Percentiles rank a stretch among this genome's conserved stretches.
Conservation (phyloP, 2,329 filamentous ascomycete species). For the Talaromyces sp. region DNA sequence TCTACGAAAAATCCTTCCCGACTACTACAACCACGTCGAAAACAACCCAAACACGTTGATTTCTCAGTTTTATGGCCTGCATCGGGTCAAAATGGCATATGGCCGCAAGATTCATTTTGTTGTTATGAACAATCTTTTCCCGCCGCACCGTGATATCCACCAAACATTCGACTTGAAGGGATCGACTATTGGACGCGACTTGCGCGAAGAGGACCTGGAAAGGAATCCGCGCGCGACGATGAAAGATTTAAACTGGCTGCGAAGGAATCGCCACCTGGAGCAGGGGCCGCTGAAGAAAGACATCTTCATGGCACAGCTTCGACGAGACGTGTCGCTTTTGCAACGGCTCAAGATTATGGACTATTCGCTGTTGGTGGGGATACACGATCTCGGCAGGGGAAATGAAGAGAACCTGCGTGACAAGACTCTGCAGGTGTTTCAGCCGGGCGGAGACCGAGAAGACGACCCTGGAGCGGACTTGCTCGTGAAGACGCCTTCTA, state of each 20-base stretch:
- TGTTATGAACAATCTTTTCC: constrained; percentile 99
- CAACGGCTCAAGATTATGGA: constrained; percentile 96
- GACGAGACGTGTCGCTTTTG: constrained; percentile 77
- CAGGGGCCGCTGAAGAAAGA: constrained; percentile 84
- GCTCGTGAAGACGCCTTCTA: constrained; percentile 85
- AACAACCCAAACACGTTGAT: constrained; percentile 94
- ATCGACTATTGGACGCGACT: constrained; percentile 88
- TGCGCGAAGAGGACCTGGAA: constrained; percentile 79
- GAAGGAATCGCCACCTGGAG: constrained; percentile 77
- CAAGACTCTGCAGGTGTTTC: constrained; percentile 91
- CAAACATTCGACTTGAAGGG: constrained; percentile 96
- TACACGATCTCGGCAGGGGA: constrained; percentile 82
- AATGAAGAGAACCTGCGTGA: constrained; percentile 90
- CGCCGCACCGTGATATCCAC: constrained; percentile 94
- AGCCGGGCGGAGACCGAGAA: constrained; percentile 70
- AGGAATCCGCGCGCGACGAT: constrained; percentile 87
- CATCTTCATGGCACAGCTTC: constrained; percentile 82
- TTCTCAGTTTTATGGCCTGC: constrained; percentile 95
- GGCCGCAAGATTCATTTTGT: constrained; percentile 99
- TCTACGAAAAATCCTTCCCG: constrained; percentile 54
- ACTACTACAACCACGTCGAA: constrained; percentile 90
- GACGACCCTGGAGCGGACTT: constrained; percentile 59
- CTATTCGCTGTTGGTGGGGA: constrained; percentile 90
- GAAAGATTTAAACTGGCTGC: constrained; percentile 95
- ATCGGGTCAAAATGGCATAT: constrained; percentile 96